These are phyloP conservation scores for Talaromyces funiculosus DNA, from an alignment of 2,329 filamentous ascomycete species.

Conservation along the genomic window DNA sequence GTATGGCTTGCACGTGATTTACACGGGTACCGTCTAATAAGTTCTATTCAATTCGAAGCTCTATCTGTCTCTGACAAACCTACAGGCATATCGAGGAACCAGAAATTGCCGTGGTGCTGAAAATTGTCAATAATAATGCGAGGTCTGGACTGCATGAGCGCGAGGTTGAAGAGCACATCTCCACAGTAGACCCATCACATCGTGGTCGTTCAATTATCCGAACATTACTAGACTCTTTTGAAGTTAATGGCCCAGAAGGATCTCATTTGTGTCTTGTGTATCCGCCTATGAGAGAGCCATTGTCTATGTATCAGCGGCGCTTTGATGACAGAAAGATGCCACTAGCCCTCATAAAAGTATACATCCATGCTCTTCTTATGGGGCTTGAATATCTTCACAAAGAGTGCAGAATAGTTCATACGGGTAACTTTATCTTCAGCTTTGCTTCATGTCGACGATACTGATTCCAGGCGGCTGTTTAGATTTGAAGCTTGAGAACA, in stretches of 20 bases:
- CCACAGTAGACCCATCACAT: constrained; percentile 20
- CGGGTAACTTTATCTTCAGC: background rate
- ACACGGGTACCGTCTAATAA: constrained; percentile 21
- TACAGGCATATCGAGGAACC: constrained; percentile 22
- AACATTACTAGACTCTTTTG: constrained; percentile 9
- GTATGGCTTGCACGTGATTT: constrained; percentile 32
- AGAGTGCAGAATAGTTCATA: background rate
- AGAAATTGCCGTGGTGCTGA: constrained; percentile 25
- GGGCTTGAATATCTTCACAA: background rate
- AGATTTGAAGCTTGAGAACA: background rate
- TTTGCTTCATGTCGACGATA: background rate
- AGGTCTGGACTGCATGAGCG: constrained; percentile 23
- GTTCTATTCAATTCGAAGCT: constrained; percentile 16
- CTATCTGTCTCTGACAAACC: constrained; percentile 21
- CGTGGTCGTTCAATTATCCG: constrained; percentile 25
- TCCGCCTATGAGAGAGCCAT: constrained; percentile 41
- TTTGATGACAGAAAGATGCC: constrained; percentile 24
- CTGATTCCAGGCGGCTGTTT: background rate
- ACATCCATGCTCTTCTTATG: background rate
- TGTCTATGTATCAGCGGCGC: constrained; percentile 35
- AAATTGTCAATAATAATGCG: constrained; percentile 26
- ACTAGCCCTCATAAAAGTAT: background rate
- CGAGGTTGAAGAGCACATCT: constrained; percentile 37
- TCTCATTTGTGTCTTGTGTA: constrained; percentile 34
- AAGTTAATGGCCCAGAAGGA: constrained; percentile 6